Evolutionary conservation across 441 rosid genomes (phyloP).

Genomic region (Erysimum cheiri): DNA sequence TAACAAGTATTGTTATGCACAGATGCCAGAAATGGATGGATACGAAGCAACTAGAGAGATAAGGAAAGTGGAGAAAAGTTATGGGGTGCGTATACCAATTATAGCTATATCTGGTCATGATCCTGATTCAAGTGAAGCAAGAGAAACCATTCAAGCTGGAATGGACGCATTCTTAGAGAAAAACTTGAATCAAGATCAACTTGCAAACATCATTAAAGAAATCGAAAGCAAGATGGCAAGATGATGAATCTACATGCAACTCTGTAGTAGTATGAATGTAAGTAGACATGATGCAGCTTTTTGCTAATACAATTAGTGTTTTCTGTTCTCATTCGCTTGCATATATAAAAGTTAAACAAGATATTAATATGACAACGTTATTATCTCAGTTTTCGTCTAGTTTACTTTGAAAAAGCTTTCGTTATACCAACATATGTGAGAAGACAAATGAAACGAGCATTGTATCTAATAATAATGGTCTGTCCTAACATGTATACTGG

Average conservation of each 20-base stretch:
- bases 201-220: constrained; percentile 48
- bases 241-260: constrained; percentile 2
- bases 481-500: too few relatives aligned
- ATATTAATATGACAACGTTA: too few relatives aligned
- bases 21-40: constrained; percentile 84
- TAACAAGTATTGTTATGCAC: neutral
- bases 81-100: constrained; percentile 64
- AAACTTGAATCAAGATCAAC: constrained; percentile 41
- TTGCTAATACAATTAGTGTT: neutral
- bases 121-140: constrained; percentile 46
- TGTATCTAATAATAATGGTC: too few relatives aligned
- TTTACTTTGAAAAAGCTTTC: too few relatives aligned
- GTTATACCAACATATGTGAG: too few relatives aligned
- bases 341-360: too few relatives aligned
- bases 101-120: constrained; percentile 72
- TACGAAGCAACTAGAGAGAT: constrained; percentile 71
- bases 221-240: constrained; percentile 40
- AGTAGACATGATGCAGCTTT: neutral
- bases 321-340: too few relatives aligned
- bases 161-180: constrained; percentile 65
- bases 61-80: constrained; percentile 57
- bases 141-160: constrained; percentile 53
- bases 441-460: too few relatives aligned
- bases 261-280: neutral
- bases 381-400: too few relatives aligned